Evolutionary conservation across 179 eudicot species (phyloP), one percentile per base, ranked within the genome.

Genomic region (Heliamphora pulchella): DNA sequence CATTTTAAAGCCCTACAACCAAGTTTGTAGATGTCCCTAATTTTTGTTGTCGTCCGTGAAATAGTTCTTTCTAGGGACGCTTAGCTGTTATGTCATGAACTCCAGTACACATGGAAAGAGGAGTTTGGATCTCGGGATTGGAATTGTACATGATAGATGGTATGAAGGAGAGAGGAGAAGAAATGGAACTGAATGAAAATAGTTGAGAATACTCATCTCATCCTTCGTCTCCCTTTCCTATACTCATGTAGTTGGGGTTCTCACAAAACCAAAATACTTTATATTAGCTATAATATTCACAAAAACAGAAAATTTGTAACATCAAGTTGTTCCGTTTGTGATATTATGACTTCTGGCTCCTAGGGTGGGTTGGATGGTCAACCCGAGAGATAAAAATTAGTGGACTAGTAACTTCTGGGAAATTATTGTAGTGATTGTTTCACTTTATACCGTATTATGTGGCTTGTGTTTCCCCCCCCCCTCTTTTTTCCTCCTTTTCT

Each of bases 221-320:
- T 62, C 14, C 41, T 76, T 18, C 69, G 6, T 11, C 55, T 61
- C 8, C 41, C 41, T 2, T 3, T 8, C 17, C 69, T 43, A 39
- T 76, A 18, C 20, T 20, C 11, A 43, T 76, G 54, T 46, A 44
- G 69, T 14, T 41, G 48, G 73, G 73, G 18, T 44, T 61, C 44
- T 61, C 53, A 44, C n/a, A 59, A n/a, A 9, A 76, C 51, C 41
- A 44, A 59, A 62, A 77, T 20, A 77, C 71, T 63, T 64, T n/a
- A 5, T 77, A 48, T 8, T 9, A 64, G 14, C 50, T 55, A 57
- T 39, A 15, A 46, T 41, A 4, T n/a, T 31, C 41, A 13, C 17
- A 64, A 63, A n/a, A 3, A 3, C 2, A 20, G 54, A 71, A 18
- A 8, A 71, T 47, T 41, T 1, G 15, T n/a, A 44, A 69, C 53